Conservation (phyloP, 345 rosid genomes). For the Pugionium dolabratum region DNA sequence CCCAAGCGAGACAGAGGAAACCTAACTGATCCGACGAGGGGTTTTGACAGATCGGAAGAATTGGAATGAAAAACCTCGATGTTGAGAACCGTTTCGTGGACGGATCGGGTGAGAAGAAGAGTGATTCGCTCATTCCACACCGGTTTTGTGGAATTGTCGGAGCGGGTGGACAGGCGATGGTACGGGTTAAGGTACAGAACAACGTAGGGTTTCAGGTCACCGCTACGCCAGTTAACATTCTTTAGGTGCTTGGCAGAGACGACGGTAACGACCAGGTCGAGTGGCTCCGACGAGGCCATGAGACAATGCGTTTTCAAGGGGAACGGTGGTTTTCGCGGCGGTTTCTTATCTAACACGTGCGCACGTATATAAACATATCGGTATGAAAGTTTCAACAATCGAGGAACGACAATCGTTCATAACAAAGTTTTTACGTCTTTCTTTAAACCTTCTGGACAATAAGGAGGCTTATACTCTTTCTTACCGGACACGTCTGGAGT, state of each 20-base stretch:
- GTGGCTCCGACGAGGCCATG: slow-evolving; percentile 47
- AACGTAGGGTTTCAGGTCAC: slow-evolving; percentile 57
- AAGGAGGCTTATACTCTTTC: slow-evolving; percentile 7
- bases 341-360: too few relatives aligned
- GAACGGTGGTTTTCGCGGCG: slow-evolving; percentile 17
- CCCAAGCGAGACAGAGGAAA: slow-evolving; percentile 51
- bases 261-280: slow-evolving; percentile 47
- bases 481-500: slow-evolving; percentile 13
- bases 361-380: too few relatives aligned
- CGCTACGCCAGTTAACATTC: slow-evolving; percentile 71
- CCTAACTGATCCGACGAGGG: slow-evolving; percentile 59
- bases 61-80: slow-evolving; percentile 55
- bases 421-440: not conserved
- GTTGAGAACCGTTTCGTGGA: slow-evolving; percentile 51
- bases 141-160: slow-evolving; percentile 49
- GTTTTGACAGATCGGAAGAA: slow-evolving; percentile 52
- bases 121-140: slow-evolving; percentile 60
- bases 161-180: slow-evolving; percentile 51
- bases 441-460: not conserved
- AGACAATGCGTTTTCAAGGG: slow-evolving; percentile 22
- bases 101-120: slow-evolving; percentile 48
- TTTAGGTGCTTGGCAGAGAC: slow-evolving; percentile 64
- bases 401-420: not conserved
- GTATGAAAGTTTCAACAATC: not conserved
- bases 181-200: slow-evolving; percentile 52